Percentiles rank a stretch among this genome's conserved stretches.
Conservation (phyloP, 164 flowering plant species). For the Cinnamomum micranthum region DNA sequence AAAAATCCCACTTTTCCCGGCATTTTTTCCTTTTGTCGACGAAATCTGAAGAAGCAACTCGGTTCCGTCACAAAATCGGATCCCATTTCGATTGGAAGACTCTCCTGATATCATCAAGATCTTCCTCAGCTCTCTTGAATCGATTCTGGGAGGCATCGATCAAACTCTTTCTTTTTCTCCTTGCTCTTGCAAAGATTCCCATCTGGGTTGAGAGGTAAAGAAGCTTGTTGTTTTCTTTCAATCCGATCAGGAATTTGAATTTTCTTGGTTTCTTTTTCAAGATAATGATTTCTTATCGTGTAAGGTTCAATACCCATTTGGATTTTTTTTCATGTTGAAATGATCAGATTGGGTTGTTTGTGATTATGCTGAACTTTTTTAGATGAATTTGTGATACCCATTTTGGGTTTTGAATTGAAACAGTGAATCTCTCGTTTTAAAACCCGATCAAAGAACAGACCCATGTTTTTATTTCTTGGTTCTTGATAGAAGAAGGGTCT, state of each 20-base stretch:
- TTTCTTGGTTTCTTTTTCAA: not conserved
- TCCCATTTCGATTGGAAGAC: too few relatives aligned
- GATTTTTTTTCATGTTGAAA: not conserved
- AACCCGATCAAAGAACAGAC: not conserved
- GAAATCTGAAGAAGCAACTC: too few relatives aligned
- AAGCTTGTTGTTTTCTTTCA: not conserved
- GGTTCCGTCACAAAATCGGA: too few relatives aligned
- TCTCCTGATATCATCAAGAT: too few relatives aligned
- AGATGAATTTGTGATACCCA: not conserved
- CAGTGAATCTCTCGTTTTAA: not conserved
- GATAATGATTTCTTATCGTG: not conserved
- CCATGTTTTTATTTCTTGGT: not conserved
- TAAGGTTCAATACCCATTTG: not conserved
- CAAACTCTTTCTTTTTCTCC: too few relatives aligned
- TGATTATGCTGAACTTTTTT: too few relatives aligned
- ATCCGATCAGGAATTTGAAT: not conserved
- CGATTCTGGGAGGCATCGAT: too few relatives aligned
- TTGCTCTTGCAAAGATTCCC: too few relatives aligned
- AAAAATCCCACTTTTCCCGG: too few relatives aligned
- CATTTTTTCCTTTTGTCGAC: too few relatives aligned
- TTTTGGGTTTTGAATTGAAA: not conserved
- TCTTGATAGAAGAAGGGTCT: not conserved
- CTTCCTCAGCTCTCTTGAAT: too few relatives aligned
- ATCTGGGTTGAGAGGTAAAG: not conserved
- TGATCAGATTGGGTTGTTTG: not conserved